These are phyloP conservation scores for Cornus controversa DNA, from an alignment of 148 eudicot species.

Conservation along the genomic window DNA sequence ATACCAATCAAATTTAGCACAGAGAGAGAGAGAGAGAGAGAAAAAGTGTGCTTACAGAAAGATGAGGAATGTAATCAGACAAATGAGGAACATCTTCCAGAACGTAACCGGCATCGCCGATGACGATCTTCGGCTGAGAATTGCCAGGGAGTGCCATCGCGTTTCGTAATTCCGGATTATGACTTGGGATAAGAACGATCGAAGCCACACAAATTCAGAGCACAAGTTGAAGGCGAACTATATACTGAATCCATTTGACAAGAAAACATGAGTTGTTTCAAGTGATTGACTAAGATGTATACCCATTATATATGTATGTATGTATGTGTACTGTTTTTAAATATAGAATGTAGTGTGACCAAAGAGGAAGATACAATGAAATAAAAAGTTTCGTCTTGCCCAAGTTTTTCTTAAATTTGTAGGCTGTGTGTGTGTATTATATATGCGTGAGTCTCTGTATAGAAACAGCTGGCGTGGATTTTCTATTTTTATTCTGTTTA, in stretches of 20 bases:
- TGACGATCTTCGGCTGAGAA: slow-evolving; percentile 32
- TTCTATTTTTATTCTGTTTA: too few species aligned
- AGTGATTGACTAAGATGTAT: too few species aligned
- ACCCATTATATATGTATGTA: neutral
- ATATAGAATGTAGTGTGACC: too few species aligned
- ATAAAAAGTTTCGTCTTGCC: too few species aligned
- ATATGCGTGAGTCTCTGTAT: too few species aligned
- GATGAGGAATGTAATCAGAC: slow-evolving; percentile 55
- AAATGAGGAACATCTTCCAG: slow-evolving; percentile 87
- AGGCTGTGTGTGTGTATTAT: too few species aligned
- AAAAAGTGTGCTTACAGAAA: slow-evolving; percentile 30
- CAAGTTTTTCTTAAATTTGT: too few species aligned
- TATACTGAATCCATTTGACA: neutral
- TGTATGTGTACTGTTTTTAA: neutral
- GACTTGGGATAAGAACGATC: neutral
- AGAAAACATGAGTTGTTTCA: too few species aligned
- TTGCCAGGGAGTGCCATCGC: slow-evolving; percentile 9
- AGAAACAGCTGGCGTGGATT: too few species aligned
- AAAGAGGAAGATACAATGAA: too few species aligned
- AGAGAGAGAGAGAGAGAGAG: too few species aligned
- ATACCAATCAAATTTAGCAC: too few species aligned
- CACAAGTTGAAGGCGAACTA: neutral
- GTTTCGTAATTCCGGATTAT: neutral
- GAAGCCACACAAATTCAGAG: neutral
- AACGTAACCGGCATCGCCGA: slow-evolving; percentile 58